phyloP scores from a whole-genome alignment of 768 basidiomycete species.

The Cyathus striatus region DNA sequence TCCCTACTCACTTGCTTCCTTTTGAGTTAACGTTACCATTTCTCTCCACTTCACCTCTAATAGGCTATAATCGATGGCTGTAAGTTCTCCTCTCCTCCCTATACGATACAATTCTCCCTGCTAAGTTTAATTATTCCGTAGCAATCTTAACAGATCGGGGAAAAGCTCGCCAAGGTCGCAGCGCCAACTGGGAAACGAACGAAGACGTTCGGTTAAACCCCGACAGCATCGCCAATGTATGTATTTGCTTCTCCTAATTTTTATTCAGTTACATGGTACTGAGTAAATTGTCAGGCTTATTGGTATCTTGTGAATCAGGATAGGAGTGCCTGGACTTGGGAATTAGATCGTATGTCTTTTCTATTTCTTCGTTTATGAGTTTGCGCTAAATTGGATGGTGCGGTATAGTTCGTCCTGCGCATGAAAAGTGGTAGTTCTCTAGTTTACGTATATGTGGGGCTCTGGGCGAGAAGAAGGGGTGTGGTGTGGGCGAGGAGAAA shows the following conservation, averaged over 20 bases:
- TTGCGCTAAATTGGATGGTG: neutral
- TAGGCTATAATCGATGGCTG: constrained; percentile 70
- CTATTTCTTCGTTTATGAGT: neutral
- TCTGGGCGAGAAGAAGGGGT: no score
- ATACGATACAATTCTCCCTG: neutral
- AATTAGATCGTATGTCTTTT: constrained; percentile 64
- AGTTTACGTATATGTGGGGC: no score
- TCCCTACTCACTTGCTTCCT: no score
- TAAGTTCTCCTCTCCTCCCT: constrained; percentile 13
- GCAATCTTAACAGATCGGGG: constrained; percentile 31
- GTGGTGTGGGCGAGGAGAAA: no score
- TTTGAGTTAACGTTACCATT: neutral
- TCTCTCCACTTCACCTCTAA: neutral
- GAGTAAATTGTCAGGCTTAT: constrained; percentile 42
- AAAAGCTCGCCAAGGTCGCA: constrained; percentile 6
- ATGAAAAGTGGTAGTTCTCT: constrained; percentile 46
- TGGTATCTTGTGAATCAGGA: constrained; percentile 65
- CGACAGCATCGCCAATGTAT: constrained; percentile 64
- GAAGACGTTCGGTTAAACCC: constrained; percentile 49
- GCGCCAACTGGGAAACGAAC: constrained; percentile 38
- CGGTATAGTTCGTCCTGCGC: constrained; percentile 35
- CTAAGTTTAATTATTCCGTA: constrained; percentile 12
- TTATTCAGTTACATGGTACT: neutral
- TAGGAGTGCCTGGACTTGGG: constrained; percentile 79
- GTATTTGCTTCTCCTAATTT: constrained; percentile 9